phyloP scores from a whole-genome alignment of 2,329 filamentous ascomycete genomes.

The Phialocephala sp. region DNA sequence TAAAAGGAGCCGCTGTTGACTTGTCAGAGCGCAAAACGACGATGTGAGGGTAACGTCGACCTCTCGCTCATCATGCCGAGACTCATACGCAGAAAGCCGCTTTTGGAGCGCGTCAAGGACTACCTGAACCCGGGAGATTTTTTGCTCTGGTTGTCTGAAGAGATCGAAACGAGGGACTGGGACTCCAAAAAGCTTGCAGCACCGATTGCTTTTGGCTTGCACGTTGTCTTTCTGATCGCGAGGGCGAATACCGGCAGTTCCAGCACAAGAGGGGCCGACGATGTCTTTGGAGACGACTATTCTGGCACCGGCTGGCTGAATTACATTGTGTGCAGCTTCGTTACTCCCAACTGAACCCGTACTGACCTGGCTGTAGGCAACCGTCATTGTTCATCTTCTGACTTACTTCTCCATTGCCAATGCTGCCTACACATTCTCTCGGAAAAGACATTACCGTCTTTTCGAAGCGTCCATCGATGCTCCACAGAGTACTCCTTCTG shows the following conservation, averaged over 20 bases:
- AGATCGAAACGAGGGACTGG: slow-evolving; percentile 90
- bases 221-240: slow-evolving; percentile 81
- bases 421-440: slow-evolving; percentile 79
- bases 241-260: slow-evolving; percentile 70
- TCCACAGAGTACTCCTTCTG: slow-evolving; percentile 79
- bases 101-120: slow-evolving; percentile 79
- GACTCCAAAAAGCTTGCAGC: slow-evolving; percentile 80
- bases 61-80: slow-evolving; percentile 63
- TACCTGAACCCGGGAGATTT: slow-evolving; percentile 89
- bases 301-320: slow-evolving; percentile 65
- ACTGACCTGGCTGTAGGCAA: slow-evolving; percentile 55
- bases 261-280: slow-evolving; percentile 63
- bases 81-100: slow-evolving; percentile 80
- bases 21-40: slow-evolving; percentile 22
- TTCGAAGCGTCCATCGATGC: slow-evolving; percentile 87
- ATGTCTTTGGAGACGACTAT: slow-evolving; percentile 80
- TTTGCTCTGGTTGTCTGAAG: slow-evolving; percentile 87
- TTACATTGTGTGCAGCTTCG: slow-evolving; percentile 59
- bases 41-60: slow-evolving; percentile 45
- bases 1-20: slow-evolving; percentile 26
- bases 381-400: slow-evolving; percentile 74
- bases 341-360: neutral
- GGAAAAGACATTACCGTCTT: slow-evolving; percentile 85
- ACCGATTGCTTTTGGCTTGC: slow-evolving; percentile 76
- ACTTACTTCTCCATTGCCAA: slow-evolving; percentile 73